These are phyloP conservation scores for Fusarium piperis DNA, from an alignment of 2,329 filamentous ascomycete genomes.

Conservation along the genomic window DNA sequence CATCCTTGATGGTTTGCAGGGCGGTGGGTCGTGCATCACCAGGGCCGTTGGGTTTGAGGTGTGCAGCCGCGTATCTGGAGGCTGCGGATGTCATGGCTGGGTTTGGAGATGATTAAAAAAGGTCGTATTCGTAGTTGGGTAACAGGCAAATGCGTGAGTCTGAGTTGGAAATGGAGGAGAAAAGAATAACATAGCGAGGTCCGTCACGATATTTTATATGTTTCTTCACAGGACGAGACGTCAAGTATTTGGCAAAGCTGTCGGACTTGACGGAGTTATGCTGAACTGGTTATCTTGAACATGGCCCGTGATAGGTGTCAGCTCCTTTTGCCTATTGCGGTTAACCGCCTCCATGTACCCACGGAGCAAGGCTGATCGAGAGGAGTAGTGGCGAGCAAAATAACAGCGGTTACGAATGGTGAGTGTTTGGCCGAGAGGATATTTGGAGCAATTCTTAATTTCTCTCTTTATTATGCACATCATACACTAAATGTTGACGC, in stretches of 20 bases:
- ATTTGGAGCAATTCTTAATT: too few relatives aligned
- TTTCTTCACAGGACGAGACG: neutral
- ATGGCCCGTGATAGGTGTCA: neutral
- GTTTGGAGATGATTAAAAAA: neutral
- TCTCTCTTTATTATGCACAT: too few relatives aligned
- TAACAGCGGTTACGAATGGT: neutral
- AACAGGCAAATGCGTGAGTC: neutral
- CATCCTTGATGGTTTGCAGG: constrained; percentile 51
- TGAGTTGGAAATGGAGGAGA: neutral
- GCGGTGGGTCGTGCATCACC: constrained; percentile 54
- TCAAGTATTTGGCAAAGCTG: neutral
- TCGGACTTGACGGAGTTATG: neutral
- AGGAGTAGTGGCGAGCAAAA: neutral
- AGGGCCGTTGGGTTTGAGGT: constrained; percentile 41
- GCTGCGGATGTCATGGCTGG: neutral
- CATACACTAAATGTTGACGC: neutral
- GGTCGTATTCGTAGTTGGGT: neutral
- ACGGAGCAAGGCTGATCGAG: neutral
- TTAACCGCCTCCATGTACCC: neutral
- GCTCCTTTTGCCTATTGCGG: neutral
- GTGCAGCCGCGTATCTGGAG: constrained; percentile 9
- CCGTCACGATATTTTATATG: neutral
- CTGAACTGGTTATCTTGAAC: neutral
- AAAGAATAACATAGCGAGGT: neutral
- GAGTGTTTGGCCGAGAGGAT: too few relatives aligned